Percentiles rank a stretch among this genome's conserved stretches.
Evolutionary conservation across 257 asterid genomes (phyloP).

Genomic region (Avicennia marina): DNA sequence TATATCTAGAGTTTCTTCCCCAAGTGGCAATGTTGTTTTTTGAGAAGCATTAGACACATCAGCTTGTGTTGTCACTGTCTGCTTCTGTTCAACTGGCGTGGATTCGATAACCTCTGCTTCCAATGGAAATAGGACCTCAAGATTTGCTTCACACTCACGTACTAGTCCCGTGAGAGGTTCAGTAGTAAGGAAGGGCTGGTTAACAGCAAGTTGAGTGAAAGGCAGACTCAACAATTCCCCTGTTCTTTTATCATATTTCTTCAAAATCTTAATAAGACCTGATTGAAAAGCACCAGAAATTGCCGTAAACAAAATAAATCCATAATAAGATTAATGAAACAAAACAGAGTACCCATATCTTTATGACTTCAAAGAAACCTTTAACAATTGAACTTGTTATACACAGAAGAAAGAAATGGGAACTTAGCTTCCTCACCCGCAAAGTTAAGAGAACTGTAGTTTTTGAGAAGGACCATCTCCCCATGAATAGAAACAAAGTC

Average conservation of each 20-base stretch:
- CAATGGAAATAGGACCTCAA: constrained; percentile 67
- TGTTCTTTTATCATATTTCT: constrained; percentile 90
- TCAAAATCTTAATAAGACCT: constrained; percentile 93
- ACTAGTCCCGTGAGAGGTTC: constrained; percentile 76
- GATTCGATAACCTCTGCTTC: constrained; percentile 79
- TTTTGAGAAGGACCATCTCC: constrained; percentile 93
- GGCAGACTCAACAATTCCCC: constrained; percentile 70
- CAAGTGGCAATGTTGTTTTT: constrained; percentile 32
- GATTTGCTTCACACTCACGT: constrained; percentile 80
- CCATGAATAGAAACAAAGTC: constrained; percentile 90
- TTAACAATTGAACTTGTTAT: not conserved
- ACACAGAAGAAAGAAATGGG: not conserved
- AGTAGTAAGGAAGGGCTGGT: constrained; percentile 80
- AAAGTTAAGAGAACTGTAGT: constrained; percentile 88
- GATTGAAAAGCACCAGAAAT: not conserved
- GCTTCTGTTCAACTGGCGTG: constrained; percentile 24
- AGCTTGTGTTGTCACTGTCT: constrained; percentile 21
- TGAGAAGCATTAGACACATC: constrained; percentile 26
- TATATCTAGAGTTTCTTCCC: constrained; percentile 66
- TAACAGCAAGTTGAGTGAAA: constrained; percentile 68
- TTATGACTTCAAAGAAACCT: not conserved
- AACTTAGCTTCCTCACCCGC: constrained; percentile 53
- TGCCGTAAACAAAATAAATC: not conserved
- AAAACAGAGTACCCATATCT: not conserved
- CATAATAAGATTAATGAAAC: no score